Evolutionary conservation across 1,284 basidiomycete species (phyloP).

Genomic region (Tylopilus microsporus): DNA sequence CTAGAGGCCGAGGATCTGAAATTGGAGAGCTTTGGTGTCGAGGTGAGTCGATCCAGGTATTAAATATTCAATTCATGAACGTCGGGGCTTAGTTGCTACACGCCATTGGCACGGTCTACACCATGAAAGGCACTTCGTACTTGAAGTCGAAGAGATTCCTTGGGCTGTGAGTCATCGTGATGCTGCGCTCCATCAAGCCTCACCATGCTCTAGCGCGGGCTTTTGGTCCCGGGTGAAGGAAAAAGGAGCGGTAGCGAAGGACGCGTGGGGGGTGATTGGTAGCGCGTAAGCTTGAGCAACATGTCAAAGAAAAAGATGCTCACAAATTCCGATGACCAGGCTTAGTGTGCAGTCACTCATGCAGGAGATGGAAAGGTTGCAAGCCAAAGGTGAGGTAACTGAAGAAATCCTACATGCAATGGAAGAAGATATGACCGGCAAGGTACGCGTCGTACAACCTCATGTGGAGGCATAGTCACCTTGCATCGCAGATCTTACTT

Average conservation of each 20-base stretch:
- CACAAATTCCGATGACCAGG: conserved; percentile 11
- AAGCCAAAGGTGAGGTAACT: conserved; percentile 79
- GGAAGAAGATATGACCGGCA: conserved; percentile 93
- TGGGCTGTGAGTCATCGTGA: conserved; percentile 60
- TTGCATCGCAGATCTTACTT: conserved; percentile 66
- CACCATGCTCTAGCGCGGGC: conserved; percentile 58
- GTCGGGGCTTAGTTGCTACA: conserved; percentile 57
- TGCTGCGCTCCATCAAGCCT: conserved; percentile 21
- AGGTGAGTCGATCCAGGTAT: conserved; percentile 48
- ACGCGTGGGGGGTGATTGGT: conserved; percentile 89
- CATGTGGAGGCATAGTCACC: not conserved
- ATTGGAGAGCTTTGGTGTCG: conserved; percentile 96
- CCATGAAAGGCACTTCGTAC: conserved; percentile 89
- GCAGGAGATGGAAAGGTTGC: conserved; percentile 88
- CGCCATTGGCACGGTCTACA: conserved; percentile 86
- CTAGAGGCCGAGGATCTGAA: conserved; percentile 95
- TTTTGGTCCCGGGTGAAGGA: conserved; percentile 96
- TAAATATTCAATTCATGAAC: not conserved
- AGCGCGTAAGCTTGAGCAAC: conserved; percentile 68
- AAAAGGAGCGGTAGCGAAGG: conserved; percentile 88
- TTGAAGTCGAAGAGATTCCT: conserved; percentile 90
- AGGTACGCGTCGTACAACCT: conserved; percentile 40
- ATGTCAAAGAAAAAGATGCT: not conserved
- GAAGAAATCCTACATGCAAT: conserved; percentile 83
- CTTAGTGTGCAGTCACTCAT: conserved; percentile 39